Conservation (phyloP, 1,139 yeast species). For the Nakaseomyces nivariensis region DNA sequence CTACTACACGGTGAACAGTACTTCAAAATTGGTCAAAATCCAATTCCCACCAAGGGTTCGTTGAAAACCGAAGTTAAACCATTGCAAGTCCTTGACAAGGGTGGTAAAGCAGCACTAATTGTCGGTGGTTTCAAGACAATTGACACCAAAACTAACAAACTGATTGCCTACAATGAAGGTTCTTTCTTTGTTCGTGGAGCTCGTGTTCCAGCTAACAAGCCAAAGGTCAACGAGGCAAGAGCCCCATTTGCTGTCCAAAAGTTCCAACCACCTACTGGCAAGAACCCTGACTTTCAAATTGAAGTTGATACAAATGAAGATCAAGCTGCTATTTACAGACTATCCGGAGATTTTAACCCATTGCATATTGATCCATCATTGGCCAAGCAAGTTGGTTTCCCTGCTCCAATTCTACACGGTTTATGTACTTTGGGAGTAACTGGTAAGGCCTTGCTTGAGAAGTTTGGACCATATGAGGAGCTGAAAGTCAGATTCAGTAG, state of each 20-base stretch:
- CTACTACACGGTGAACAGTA: conserved; percentile 95
- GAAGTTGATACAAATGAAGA: conserved; percentile 56
- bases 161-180: conserved; percentile 70
- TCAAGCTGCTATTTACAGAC: conserved; percentile 83
- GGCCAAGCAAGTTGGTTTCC: conserved; percentile 84
- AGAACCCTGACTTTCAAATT: conserved; percentile 55
- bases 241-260: conserved; percentile 51
- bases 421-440: conserved; percentile 80
- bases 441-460: conserved; percentile 65
- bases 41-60: conserved; percentile 65
- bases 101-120: conserved; percentile 77
- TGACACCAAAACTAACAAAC: conserved; percentile 62
- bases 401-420: conserved; percentile 86
- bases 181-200: conserved; percentile 83
- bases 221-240: conserved; percentile 35
- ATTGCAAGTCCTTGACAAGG: conserved; percentile 73
- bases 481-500: conserved; percentile 87
- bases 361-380: conserved; percentile 87
- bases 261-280: conserved; percentile 53
- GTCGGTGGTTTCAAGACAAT: conserved; percentile 65
- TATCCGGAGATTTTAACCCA: conserved; percentile 92
- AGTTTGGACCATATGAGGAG: conserved; percentile 75
- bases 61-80: conserved; percentile 57
- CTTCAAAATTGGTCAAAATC: conserved; percentile 66
- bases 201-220: conserved; percentile 45